These are phyloP conservation scores for Micractinium sp. DNA, from an alignment of 139 green algal species.

Conservation along the genomic window DNA sequence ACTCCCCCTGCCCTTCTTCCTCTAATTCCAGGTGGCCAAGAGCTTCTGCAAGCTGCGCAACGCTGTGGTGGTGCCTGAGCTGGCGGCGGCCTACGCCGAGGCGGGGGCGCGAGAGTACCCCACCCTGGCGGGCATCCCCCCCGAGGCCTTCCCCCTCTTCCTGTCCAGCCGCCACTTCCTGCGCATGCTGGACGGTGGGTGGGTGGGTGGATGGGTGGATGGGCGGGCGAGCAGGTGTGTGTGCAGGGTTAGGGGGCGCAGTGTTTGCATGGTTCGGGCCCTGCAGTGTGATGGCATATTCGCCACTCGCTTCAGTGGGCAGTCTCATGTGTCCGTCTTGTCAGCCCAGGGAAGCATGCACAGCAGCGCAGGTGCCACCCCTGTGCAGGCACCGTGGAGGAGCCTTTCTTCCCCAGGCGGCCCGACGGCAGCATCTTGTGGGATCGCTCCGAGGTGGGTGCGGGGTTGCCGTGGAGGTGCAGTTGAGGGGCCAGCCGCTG, in stretches of 20 bases:
- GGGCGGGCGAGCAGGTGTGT: too few relatives aligned
- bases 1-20: too few relatives aligned
- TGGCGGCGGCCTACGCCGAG: conserved; percentile 36
- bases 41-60: conserved; percentile 70
- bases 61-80: conserved; percentile 45
- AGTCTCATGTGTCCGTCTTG: too few relatives aligned
- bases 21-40: conserved; percentile 61
- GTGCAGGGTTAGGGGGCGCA: too few relatives aligned
- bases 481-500: too few relatives aligned
- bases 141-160: conserved; percentile 84
- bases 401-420: conserved; percentile 70
- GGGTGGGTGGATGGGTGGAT: too few relatives aligned
- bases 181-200: conserved; percentile 66
- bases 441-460: neutral
- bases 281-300: neutral
- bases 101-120: conserved; percentile 40
- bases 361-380: too few relatives aligned
- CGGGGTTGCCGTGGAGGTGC: too few relatives aligned
- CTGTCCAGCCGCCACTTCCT: conserved; percentile 64
- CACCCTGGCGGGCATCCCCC: conserved; percentile 59
- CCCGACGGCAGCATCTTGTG: conserved; percentile 47
- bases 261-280: neutral
- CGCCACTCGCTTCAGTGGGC: too few relatives aligned
- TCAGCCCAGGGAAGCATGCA: too few relatives aligned
- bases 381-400: conserved; percentile 36